Evolutionary conservation across 495 filamentous ascomycete genomes (phyloP), one percentile per base, ranked within the genome.

Genomic region (Talaromyces adpressus): DNA sequence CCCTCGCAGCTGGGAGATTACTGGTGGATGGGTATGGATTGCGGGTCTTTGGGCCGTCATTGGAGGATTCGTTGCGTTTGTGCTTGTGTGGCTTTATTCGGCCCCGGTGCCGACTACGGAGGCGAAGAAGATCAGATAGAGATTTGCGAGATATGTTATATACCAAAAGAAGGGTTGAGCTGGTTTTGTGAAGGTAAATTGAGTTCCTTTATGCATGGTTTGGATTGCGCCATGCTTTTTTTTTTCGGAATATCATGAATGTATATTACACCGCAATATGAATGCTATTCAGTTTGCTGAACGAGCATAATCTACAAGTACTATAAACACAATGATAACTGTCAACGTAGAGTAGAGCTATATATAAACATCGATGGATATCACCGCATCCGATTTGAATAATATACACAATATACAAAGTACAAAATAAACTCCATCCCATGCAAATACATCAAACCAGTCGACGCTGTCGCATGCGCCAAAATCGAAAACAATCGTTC

Each of bases 1-100:
- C 83, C 90, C 92, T 51, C 83, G 94, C 68, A 92, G 89, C 76
- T 98, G 86, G 81, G 85, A 84, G 63, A 98, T 98, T 70, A 91
- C 79, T 68, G 93, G 85, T 9, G 94, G 91, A 9, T 98, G 91
- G 91, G 91, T 93, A 6, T 98, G 94, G 94, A 94, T 98, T 68
- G 84, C 87, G 2, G 94, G 94, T 57, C 87, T 98, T 54, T 90
- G 82, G 69, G 86, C 85, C 30, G 96, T 94, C 1, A 85, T 97
- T 51, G 80, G 75, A 9, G 94, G 91, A 12, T 98, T 92, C 85
- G 59, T 96, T 53, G 87, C 74, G 2, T 98, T 98, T 79, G 89
- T 92, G 63, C 84, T 85, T 34, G 63, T 97, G 58, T 98, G 94
- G 94, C 80, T 98, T 68, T 98, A 90, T 77, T 90, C 89, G 67